These are phyloP conservation scores for Kodamaea ohmeri DNA, from an alignment of 1,139 yeast genomes.

Conservation along the genomic window DNA sequence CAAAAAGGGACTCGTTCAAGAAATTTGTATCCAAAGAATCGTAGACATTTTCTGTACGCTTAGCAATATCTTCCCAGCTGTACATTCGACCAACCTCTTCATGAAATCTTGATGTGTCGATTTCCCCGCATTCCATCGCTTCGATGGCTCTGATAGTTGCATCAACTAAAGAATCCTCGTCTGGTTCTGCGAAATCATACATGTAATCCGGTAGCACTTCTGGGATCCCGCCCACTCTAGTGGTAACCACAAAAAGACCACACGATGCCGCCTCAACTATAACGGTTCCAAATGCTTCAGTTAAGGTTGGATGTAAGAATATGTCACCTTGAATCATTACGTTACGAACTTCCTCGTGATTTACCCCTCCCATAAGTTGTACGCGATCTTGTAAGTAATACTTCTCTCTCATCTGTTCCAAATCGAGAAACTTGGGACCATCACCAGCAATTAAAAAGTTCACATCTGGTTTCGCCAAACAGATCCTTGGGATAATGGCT, in stretches of 20 bases:
- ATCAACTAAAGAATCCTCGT: constrained; percentile 71
- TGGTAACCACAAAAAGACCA: constrained; percentile 89
- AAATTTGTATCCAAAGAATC: constrained; percentile 47
- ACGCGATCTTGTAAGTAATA: constrained; percentile 86
- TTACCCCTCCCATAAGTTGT: constrained; percentile 77
- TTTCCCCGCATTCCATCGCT: constrained; percentile 51
- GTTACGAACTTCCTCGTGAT: constrained; percentile 90
- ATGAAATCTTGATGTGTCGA: constrained; percentile 78
- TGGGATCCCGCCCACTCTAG: constrained; percentile 96
- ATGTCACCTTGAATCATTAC: constrained; percentile 94
- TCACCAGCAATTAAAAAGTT: constrained; percentile 90
- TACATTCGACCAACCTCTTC: constrained; percentile 77
- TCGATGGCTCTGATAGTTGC: constrained; percentile 67
- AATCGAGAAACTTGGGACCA: constrained; percentile 91
- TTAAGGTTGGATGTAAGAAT: constrained; percentile 87
- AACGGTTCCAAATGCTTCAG: constrained; percentile 98
- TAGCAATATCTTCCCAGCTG: constrained; percentile 90
- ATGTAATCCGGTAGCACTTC: constrained; percentile 91
- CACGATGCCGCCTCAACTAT: constrained; percentile 97
- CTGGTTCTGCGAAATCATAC: constrained; percentile 89
- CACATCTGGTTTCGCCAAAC: constrained; percentile 61
- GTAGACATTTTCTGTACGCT: constrained; percentile 81
- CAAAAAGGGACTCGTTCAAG: constrained; percentile 48
- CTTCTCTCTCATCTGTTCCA: constrained; percentile 93
- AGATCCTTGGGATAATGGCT: constrained; percentile 82